Conservation (phyloP, 306 rosid genomes). For the Heteromeles arbutifolia region DNA sequence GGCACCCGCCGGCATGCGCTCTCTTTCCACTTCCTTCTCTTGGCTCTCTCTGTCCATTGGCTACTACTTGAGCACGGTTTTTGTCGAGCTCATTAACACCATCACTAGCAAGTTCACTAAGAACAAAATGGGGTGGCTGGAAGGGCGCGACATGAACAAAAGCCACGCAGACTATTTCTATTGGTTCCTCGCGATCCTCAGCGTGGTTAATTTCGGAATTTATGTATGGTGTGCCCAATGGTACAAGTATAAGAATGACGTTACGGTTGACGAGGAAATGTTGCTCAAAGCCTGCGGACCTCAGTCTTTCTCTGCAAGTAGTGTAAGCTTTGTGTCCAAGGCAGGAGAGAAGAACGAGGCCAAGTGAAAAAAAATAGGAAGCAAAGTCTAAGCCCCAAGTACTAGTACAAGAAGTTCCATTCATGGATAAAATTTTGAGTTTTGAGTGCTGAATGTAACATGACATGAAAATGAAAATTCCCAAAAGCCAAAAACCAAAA, state of each 20-base stretch:
- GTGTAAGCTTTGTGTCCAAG: slow-evolving; percentile 4
- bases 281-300: background rate
- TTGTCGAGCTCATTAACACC: slow-evolving; percentile 33
- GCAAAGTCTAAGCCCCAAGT: background rate
- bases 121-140: slow-evolving; percentile 47
- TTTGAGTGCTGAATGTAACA: background rate
- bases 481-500: too few relatives aligned
- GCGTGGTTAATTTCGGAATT: slow-evolving; percentile 32
- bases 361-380: background rate
- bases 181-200: slow-evolving; percentile 45
- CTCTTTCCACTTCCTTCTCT: slow-evolving; percentile 44
- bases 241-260: slow-evolving; percentile 42
- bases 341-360: background rate
- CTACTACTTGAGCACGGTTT: slow-evolving; percentile 38
- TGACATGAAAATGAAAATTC: too few relatives aligned
- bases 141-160: slow-evolving; percentile 37
- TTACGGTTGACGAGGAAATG: background rate
- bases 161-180: slow-evolving; percentile 36
- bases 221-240: slow-evolving; percentile 46
- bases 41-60: slow-evolving; percentile 48
- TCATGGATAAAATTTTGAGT: background rate
- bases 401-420: background rate
- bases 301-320: background rate
- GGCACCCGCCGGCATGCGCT: slow-evolving; percentile 50
- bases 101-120: slow-evolving; percentile 19